phyloP scores from a whole-genome alignment of 192 early-diverging fungal species.

The Gamsiella multidivaricata region DNA sequence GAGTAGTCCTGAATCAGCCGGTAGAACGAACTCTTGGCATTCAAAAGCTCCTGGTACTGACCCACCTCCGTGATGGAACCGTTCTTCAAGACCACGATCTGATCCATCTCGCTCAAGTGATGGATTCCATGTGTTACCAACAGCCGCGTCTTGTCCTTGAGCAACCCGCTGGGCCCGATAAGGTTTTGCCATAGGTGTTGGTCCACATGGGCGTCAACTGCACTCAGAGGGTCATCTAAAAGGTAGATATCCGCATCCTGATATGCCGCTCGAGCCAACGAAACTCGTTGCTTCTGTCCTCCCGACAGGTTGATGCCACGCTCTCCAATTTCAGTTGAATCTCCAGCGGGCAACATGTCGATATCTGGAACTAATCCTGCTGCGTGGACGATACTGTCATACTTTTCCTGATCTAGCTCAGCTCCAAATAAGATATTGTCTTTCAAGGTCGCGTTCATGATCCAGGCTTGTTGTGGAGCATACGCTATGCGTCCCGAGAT shows the following conservation, averaged over 20 bases:
- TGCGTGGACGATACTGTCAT: conserved; percentile 44
- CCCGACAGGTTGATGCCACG: conserved; percentile 71
- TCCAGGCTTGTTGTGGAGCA: conserved; percentile 58
- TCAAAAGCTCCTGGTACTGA: conserved; percentile 65
- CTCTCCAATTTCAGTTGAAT: conserved; percentile 66
- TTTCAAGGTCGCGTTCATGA: conserved; percentile 27
- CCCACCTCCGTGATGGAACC: conserved; percentile 74
- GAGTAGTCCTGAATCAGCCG: conserved; percentile 65
- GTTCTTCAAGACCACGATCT: conserved; percentile 72
- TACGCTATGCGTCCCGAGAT: conserved; percentile 70
- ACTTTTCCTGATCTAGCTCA: conserved; percentile 44
- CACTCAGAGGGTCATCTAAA: conserved; percentile 87
- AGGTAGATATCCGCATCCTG: conserved; percentile 80
- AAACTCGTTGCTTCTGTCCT: conserved; percentile 88
- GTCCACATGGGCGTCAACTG: conserved; percentile 81
- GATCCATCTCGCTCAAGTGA: conserved; percentile 74
- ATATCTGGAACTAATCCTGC: conserved; percentile 2
- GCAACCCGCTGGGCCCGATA: conserved; percentile 72
- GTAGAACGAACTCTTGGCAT: conserved; percentile 62
- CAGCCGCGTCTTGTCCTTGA: conserved; percentile 79
- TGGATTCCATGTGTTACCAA: conserved; percentile 85
- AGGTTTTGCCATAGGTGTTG: conserved; percentile 70
- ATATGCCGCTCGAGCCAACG: conserved; percentile 84
- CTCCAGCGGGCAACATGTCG: conserved; percentile 31
- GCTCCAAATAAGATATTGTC: conserved; percentile 56